These are phyloP conservation scores for Salicornia ramosissima DNA, from an alignment of 148 eudicot genomes.

Conservation along the genomic window DNA sequence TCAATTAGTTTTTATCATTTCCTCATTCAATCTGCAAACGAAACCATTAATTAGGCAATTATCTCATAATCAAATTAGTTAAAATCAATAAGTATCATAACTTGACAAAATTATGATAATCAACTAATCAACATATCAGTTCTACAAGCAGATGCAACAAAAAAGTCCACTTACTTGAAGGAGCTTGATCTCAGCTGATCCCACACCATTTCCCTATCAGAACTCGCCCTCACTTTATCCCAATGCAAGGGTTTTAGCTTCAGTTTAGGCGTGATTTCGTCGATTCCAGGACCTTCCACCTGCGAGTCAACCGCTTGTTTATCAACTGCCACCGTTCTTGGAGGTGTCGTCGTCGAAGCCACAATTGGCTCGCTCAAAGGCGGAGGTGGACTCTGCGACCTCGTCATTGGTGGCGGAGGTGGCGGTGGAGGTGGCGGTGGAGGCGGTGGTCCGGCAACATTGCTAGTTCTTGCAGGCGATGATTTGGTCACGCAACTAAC, in stretches of 20 bases:
- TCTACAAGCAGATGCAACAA: neutral
- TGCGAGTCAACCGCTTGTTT: conserved; percentile 28
- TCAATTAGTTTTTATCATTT: conserved; percentile 62
- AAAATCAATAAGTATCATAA: neutral
- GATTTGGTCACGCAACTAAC: neutral
- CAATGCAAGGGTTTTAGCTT: conserved; percentile 93
- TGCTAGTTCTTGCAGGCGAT: conserved; percentile 14
- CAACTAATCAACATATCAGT: neutral
- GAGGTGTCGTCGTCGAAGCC: conserved; percentile 35
- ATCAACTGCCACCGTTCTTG: conserved; percentile 31
- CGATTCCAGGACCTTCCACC: conserved; percentile 35
- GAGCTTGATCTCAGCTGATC: conserved; percentile 95
- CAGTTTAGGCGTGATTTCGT: conserved; percentile 58
- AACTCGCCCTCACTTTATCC: conserved; percentile 98
- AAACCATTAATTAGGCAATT: too few species aligned
- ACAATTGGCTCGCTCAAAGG: conserved; percentile 5
- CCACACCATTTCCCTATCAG: conserved; percentile 98
- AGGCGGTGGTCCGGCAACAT: conserved; percentile 11
- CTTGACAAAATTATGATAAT: neutral
- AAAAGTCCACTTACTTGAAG: conserved; percentile 54
- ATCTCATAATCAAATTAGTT: neutral
- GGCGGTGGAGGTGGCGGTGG: conserved; percentile 44
- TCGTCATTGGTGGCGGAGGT: conserved; percentile 32
- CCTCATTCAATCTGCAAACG: conserved; percentile 74
- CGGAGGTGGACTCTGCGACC: conserved; percentile 36